phyloP scores from a whole-genome alignment of 2,329 filamentous ascomycete genomes.

The Epichloe uncinata region DNA sequence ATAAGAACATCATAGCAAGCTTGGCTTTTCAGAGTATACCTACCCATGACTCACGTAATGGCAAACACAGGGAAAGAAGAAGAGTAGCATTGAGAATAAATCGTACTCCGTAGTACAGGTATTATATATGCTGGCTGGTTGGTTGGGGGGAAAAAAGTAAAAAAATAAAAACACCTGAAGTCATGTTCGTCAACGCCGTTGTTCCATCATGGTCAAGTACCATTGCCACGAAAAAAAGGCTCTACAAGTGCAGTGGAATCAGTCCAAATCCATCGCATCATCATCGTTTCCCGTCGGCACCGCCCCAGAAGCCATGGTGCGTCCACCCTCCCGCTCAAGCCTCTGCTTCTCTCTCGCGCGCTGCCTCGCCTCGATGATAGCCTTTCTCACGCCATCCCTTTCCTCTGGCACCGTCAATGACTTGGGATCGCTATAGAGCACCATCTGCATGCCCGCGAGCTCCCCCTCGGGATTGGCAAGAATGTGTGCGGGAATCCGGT shows the following conservation, averaged over 20 bases:
- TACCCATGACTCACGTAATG: not conserved
- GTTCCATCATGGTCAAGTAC: not conserved
- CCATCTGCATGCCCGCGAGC: slow-evolving; percentile 54
- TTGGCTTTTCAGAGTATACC: not conserved
- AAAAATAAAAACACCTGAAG: not conserved
- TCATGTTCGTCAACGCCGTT: no score
- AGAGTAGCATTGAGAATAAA: not conserved
- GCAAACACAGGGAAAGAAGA: not conserved
- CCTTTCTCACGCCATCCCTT: slow-evolving; percentile 65
- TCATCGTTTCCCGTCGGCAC: slow-evolving; percentile 27
- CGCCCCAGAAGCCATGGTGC: not conserved
- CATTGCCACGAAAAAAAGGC: not conserved
- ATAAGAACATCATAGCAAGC: not conserved
- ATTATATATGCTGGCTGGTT: not conserved
- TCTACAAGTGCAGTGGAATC: slow-evolving; percentile 5
- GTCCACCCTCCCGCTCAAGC: slow-evolving; percentile 20
- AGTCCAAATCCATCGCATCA: slow-evolving; percentile 57
- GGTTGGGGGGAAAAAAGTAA: no score
- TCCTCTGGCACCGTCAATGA: slow-evolving; percentile 65
- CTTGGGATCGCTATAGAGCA: slow-evolving; percentile 70
- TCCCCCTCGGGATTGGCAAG: slow-evolving; percentile 43
- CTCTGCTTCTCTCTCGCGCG: slow-evolving; percentile 49
- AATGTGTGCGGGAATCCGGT: slow-evolving; percentile 55
- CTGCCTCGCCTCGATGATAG: slow-evolving; percentile 66
- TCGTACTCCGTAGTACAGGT: not conserved